Evolutionary conservation across 2,329 filamentous ascomycete genomes (phyloP), one percentile per base, ranked within the genome.

Genomic region (Penicillium occitanis): DNA sequence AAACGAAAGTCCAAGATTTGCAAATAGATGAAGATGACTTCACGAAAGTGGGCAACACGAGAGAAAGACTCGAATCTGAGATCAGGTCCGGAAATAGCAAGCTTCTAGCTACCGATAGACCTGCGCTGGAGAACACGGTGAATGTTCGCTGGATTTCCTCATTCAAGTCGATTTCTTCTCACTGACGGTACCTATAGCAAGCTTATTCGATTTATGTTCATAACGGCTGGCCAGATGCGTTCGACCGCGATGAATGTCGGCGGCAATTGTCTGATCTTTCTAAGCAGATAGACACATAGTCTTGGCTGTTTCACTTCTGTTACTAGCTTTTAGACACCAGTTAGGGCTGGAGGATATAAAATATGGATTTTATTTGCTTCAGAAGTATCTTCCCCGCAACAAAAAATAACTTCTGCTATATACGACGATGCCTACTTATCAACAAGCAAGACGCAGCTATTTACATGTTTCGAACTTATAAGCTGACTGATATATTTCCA

Each of bases 151-250:
- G 10, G 2, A 3, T 40, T 35, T 17, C 30, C 30, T 51, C 60
- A 8, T n/a, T 19, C 13, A 19, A 8, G 14, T 53, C 13, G 13
- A 53, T 30, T 17, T 10, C 5, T 53, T 17, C 14, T 25, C 13
- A 5, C 35, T 28, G 17, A 59, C 40, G 3, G 19, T 17, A 5
- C 1, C 35, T 10, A 65, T 48, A 66, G 65, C 25, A 63, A 14
- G 60, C 61, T 6, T 44, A 37, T 17, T 22, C 13, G 2, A 66
- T 63, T 19, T 51, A 63, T 17, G 25, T 33, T n/a, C 14, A 50
- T 5, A 66, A 63, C 35, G 65, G 60, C 22, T 66, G 65, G 65
- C 65, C 65, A 35, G 42, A 40, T 48, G 10, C 44, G 1, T 42
- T 63, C 4, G 17, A 66, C 33, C 42, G 53, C 14, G 40, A 66